Percentiles rank a stretch among this genome's conserved stretches.
phyloP scores from a whole-genome alignment of 208 protist species.

The Trypanosoma vivax region DNA sequence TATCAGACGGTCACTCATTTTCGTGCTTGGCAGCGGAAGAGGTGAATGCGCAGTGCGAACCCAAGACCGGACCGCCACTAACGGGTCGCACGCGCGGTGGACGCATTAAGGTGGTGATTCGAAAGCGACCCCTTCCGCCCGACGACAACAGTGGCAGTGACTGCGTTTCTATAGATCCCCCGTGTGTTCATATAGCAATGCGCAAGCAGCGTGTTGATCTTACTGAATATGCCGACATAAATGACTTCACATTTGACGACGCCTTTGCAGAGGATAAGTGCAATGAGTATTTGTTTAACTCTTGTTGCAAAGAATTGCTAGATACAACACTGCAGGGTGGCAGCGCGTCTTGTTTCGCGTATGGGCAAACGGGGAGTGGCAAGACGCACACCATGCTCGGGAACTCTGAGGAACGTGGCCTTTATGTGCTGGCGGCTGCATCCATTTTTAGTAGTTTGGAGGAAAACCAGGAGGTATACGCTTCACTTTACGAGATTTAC shows the following conservation, averaged over 20 bases:
- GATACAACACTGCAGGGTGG: slow-evolving; percentile 50
- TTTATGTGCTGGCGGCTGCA: slow-evolving; percentile 89
- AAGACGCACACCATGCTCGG: slow-evolving; percentile 92
- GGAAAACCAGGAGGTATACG: slow-evolving; percentile 26
- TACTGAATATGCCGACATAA: slow-evolving; percentile 88
- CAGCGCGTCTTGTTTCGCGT: slow-evolving; percentile 88
- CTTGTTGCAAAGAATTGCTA: slow-evolving; percentile 63
- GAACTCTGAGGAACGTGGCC: slow-evolving; percentile 35
- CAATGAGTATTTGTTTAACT: slow-evolving; percentile 60
- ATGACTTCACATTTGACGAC: slow-evolving; percentile 67
- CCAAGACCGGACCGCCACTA: too few species aligned
- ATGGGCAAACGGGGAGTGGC: slow-evolving; percentile 94
- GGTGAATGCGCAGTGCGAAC: too few species aligned
- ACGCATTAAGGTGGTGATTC: slow-evolving; percentile 77
- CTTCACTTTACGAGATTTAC: slow-evolving; percentile 95
- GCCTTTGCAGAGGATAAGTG: slow-evolving; percentile 62
- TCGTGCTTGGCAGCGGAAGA: too few species aligned
- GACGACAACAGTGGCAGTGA: slow-evolving; percentile 51
- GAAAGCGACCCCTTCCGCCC: slow-evolving; percentile 69
- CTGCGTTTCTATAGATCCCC: slow-evolving; percentile 69
- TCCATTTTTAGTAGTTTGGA: slow-evolving; percentile 87
- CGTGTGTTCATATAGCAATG: slow-evolving; percentile 38
- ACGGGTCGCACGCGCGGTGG: too few species aligned
- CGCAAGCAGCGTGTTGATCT: slow-evolving; percentile 90
- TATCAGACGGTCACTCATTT: too few species aligned